Conservation (phyloP, 495 filamentous ascomycete species). For the Neurospora sp. region DNA sequence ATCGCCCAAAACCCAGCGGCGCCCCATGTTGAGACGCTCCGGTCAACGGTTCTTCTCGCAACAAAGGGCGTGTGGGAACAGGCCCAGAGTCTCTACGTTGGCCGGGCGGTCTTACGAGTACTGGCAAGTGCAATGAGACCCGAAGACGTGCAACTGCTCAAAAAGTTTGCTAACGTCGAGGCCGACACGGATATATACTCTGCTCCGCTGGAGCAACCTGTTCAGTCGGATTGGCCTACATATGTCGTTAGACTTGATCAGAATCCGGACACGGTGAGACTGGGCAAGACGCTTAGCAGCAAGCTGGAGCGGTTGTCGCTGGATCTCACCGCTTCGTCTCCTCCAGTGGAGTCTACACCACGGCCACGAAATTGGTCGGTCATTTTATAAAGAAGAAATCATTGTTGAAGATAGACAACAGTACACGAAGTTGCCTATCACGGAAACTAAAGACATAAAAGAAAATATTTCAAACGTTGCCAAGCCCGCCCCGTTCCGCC, state of each 20-base stretch:
- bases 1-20: slow-evolving; percentile 8
- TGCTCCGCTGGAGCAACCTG: slow-evolving; percentile 14
- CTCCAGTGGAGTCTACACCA: neutral
- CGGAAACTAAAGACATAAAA: neutral
- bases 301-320: slow-evolving; percentile 8
- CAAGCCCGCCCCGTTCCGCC: neutral
- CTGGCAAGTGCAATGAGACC: slow-evolving; percentile 13
- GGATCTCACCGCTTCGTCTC: slow-evolving; percentile 2
- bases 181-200: slow-evolving; percentile 4
- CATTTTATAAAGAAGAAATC: neutral
- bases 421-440: neutral
- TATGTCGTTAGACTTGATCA: slow-evolving; percentile 11
- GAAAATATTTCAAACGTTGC: neutral
- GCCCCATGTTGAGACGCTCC: slow-evolving; percentile 13
- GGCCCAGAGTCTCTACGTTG: slow-evolving; percentile 19
- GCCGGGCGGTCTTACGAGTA: slow-evolving; percentile 12
- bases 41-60: slow-evolving; percentile 24
- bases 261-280: slow-evolving; percentile 3
- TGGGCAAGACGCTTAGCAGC: slow-evolving; percentile 7
- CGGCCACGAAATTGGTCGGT: neutral
- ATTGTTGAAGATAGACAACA: neutral
- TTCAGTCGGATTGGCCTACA: slow-evolving; percentile 17
- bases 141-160: slow-evolving; percentile 15
- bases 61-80: slow-evolving; percentile 31
- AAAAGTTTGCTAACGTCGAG: slow-evolving; percentile 13